phyloP scores from a whole-genome alignment of 306 rosid genomes.

The Casuarina cunninghamiana region DNA sequence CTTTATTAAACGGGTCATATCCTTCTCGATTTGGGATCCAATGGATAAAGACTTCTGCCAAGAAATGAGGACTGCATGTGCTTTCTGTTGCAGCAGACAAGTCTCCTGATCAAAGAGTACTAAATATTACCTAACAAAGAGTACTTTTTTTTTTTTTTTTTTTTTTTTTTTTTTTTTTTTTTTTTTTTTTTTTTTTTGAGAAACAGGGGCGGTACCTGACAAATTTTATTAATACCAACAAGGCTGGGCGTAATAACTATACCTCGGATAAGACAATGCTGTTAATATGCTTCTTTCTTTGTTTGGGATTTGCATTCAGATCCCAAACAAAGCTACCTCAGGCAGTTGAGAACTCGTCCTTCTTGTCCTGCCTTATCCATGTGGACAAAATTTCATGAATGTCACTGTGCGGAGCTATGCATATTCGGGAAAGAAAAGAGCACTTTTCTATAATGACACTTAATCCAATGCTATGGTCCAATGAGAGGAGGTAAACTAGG shows the following conservation, averaged over 20 bases:
- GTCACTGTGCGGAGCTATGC: conserved; percentile 20
- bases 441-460: conserved; percentile 12
- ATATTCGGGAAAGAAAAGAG: neutral
- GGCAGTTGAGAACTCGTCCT: conserved; percentile 28
- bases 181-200: too few species aligned
- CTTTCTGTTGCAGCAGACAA: neutral
- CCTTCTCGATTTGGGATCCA: neutral
- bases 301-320: conserved; percentile 44
- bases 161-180: too few species aligned
- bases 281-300: conserved; percentile 29
- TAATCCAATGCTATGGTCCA: neutral
- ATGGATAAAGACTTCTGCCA: too few species aligned
- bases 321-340: conserved; percentile 33
- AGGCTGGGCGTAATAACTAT: too few species aligned
- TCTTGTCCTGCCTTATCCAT: conserved; percentile 31
- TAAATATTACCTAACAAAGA: neutral
- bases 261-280: too few species aligned
- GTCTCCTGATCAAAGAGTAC: neutral
- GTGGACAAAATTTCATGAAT: conserved; percentile 31
- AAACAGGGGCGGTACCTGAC: too few species aligned
- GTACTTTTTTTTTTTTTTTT: too few species aligned
- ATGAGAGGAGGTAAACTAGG: conserved; percentile 20
- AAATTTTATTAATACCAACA: too few species aligned
- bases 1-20: neutral
- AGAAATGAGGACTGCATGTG: too few species aligned